Percentiles rank a stretch among this genome's conserved stretches.
Evolutionary conservation across 2,329 filamentous ascomycete species (phyloP).

Genomic region (Falciphora oryzae): DNA sequence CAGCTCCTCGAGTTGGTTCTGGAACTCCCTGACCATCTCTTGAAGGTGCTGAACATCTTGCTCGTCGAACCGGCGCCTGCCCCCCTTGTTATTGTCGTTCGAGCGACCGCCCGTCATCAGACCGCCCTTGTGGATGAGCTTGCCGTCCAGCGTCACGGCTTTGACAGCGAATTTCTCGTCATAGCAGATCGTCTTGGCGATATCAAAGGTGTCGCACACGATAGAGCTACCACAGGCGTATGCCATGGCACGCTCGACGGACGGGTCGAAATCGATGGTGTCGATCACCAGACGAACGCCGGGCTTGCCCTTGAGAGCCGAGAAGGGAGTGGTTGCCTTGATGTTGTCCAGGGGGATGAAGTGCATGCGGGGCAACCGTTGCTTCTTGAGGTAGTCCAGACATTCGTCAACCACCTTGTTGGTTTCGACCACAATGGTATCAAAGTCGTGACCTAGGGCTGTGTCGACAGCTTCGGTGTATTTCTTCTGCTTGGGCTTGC

Average conservation of each 20-base stretch:
- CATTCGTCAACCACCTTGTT: conserved; percentile 93
- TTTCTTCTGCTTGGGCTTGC: conserved; percentile 95
- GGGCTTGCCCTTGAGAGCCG: conserved; percentile 82
- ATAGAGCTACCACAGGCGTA: conserved; percentile 94
- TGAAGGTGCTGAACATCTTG: conserved; percentile 82
- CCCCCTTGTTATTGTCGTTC: conserved; percentile 64
- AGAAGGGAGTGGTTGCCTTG: conserved; percentile 86
- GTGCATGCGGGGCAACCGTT: conserved; percentile 79
- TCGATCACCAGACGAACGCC: conserved; percentile 88
- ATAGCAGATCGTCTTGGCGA: conserved; percentile 88
- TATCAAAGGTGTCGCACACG: conserved; percentile 80
- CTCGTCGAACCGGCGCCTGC: conserved; percentile 81
- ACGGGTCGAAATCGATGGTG: conserved; percentile 87
- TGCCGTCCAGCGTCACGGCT: conserved; percentile 91
- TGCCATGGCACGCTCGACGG: conserved; percentile 84
- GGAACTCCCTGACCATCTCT: conserved; percentile 46
- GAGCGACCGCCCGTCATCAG: conserved; percentile 94
- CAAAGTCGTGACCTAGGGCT: conserved; percentile 86
- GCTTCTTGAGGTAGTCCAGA: conserved; percentile 88
- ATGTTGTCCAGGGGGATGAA: conserved; percentile 98
- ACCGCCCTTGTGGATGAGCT: conserved; percentile 92
- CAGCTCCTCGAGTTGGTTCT: conserved; percentile 42
- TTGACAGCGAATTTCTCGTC: conserved; percentile 81
- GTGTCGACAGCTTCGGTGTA: conserved; percentile 90
- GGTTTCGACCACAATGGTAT: conserved; percentile 90